These are phyloP conservation scores for Trichoderma arundinaceum DNA, from an alignment of 2,329 filamentous ascomycete species.

Conservation along the genomic window DNA sequence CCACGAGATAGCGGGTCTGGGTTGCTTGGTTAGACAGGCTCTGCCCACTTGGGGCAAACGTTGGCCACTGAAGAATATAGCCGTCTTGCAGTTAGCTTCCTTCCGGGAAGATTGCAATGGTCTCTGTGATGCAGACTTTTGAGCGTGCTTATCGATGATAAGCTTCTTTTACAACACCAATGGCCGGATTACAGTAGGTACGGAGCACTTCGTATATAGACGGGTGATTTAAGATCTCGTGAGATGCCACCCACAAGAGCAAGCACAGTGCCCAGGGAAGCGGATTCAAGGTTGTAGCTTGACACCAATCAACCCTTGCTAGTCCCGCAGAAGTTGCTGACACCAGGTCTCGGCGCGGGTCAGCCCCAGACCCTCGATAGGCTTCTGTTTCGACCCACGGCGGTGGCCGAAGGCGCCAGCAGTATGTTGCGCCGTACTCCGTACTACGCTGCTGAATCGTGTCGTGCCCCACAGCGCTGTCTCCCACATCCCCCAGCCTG, in stretches of 20 bases:
- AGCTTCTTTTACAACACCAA: slow-evolving; percentile 19
- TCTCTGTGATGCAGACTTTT: slow-evolving; percentile 1
- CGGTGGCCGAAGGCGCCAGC: slow-evolving; percentile 32
- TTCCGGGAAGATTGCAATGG: background rate
- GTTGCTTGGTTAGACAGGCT: slow-evolving; percentile 15
- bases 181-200: background rate
- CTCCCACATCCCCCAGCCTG: slow-evolving; percentile 27
- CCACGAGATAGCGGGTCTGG: slow-evolving; percentile 28
- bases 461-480: slow-evolving; percentile 28
- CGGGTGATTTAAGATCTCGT: slow-evolving; percentile 23
- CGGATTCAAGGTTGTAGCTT: slow-evolving; percentile 21
- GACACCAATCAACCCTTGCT: slow-evolving; percentile 28
- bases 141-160: slow-evolving; percentile 26
- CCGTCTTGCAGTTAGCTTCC: background rate
- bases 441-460: slow-evolving; percentile 29
- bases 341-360: slow-evolving; percentile 27
- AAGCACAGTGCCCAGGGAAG: slow-evolving; percentile 28
- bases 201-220: background rate
- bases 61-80: slow-evolving; percentile 4
- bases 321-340: slow-evolving; percentile 31
- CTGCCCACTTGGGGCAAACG: slow-evolving; percentile 27
- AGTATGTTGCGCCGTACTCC: slow-evolving; percentile 29
- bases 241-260: slow-evolving; percentile 19
- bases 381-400: slow-evolving; percentile 26
- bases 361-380: slow-evolving; percentile 32